Evolutionary conservation across 73 alveolate species (phyloP).

Genomic region (Durusdinium trenchii): DNA sequence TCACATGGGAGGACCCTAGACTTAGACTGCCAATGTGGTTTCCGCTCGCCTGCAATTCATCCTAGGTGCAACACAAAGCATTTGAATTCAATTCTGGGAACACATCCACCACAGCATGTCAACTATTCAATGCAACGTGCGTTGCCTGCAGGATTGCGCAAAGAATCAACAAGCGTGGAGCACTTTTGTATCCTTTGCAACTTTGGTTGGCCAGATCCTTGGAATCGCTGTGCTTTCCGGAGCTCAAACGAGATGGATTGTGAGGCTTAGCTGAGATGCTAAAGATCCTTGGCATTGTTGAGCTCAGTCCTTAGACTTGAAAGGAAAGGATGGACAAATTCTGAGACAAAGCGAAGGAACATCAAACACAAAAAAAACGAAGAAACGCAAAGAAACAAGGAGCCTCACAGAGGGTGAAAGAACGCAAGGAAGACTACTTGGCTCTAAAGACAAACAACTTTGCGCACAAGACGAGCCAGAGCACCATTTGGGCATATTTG

Average conservation of each 20-base stretch:
- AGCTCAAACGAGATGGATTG: not conserved
- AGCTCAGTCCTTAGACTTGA: not conserved
- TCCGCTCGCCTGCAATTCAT: not conserved
- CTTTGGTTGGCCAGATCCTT: slow-evolving; percentile 45
- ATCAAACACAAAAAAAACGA: not conserved
- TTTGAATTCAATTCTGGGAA: not conserved
- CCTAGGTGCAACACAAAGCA: not conserved
- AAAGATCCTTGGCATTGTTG: slow-evolving; percentile 65
- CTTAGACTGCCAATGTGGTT: not conserved
- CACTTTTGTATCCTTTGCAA: slow-evolving; percentile 80
- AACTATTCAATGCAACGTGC: not conserved
- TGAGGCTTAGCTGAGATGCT: slow-evolving; percentile 88
- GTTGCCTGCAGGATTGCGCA: slow-evolving; percentile 54
- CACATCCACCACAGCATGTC: not conserved
- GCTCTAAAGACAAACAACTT: too few relatives aligned
- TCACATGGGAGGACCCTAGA: slow-evolving; percentile 76
- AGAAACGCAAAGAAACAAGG: not conserved
- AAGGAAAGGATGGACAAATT: too few relatives aligned
- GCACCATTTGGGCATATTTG: too few relatives aligned
- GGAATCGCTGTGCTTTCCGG: not conserved
- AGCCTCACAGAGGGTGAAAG: not conserved
- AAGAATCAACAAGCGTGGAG: slow-evolving; percentile 72
- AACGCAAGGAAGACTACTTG: too few relatives aligned
- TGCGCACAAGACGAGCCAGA: too few relatives aligned
- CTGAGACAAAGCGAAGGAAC: too few relatives aligned